Base-by-base conservation (phyloP, 2,329 filamentous ascomycete genomes). In the Diaporthe amygdali region DNA sequence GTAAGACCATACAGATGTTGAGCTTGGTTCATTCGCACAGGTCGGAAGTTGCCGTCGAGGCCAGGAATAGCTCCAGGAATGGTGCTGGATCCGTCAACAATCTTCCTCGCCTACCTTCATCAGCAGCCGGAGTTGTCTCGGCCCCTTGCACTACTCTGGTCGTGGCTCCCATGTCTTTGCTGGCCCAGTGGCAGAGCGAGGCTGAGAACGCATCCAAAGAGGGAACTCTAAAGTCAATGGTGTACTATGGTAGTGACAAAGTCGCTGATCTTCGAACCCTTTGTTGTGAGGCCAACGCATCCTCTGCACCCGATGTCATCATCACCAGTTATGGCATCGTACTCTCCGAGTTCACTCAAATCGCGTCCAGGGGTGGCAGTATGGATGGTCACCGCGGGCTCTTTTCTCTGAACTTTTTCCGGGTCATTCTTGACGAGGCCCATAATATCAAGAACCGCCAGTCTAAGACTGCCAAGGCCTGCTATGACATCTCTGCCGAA, bases 1-100 rank as follows among this genome's bases (percentile, higher is more conserved):
- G 96, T 41, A 99, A 99, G 84, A 99, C 96, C 0, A 98, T 99
- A 67, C 96, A 99, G 79, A 98, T 99, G 95, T 89, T 99, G 73
- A 96, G 94, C 81, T 84, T 99, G 63, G 89, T 99, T 6, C 96
- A 99, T 79, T 90, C 94, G 0, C 94, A 98, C 79, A 90, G 89
- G 73, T 92, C 90, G 4, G 86, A 92, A 27, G 78, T 85, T 17
- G 83, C 85, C 5, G 77, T 81, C 17, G 77, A 80, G 30, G 79
- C 82, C 25, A 82, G 83, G n/a, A 75, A 77, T 7, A 20, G 20
- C 17, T 73, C 80, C 37, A 74, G 71, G 10, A 74, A 73, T 3
- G 74, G 75, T 10, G 73, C 80, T 2, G 77, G 78, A 5, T 88
- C 86, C 5, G 85, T 93, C 27, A 91, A 90, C 74, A 84, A 87